Conservation (phyloP, 164 flowering plant genomes). For the Taxillus chinensis region DNA sequence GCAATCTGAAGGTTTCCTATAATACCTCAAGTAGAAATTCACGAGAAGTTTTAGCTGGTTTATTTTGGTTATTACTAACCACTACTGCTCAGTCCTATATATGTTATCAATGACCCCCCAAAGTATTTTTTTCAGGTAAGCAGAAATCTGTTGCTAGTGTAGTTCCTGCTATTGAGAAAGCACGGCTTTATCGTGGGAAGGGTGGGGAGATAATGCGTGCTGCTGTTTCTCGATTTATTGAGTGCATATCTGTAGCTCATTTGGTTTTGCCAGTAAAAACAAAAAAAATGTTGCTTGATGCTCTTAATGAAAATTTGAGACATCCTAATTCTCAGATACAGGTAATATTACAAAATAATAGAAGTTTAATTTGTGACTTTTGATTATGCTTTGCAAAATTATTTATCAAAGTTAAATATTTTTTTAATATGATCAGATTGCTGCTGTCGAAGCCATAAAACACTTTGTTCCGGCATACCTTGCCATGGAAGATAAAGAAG, state of each 20-base stretch:
- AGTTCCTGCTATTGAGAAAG: conserved; percentile 96
- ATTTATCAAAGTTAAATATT: conserved; percentile 1
- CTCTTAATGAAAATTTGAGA: conserved; percentile 73
- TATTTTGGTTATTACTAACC: too few relatives aligned
- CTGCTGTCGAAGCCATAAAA: conserved; percentile 78
- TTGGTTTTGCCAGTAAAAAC: conserved; percentile 48
- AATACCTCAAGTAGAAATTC: too few relatives aligned
- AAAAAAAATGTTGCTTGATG: conserved; percentile 60
- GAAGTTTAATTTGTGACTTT: background rate
- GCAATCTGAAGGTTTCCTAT: too few relatives aligned
- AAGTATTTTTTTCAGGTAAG: conserved; percentile 35
- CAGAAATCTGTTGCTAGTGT: conserved; percentile 61
- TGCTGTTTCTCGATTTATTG: conserved; percentile 82
- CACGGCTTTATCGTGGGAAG: conserved; percentile 96
- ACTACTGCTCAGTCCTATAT: background rate
- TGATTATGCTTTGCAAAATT: background rate
- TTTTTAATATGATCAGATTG: conserved; percentile 30
- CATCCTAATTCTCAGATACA: conserved; percentile 96
- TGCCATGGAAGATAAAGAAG: conserved; percentile 16
- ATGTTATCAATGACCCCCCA: background rate
- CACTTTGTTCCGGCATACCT: conserved; percentile 54
- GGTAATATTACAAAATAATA: conserved; percentile 23
- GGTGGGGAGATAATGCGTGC: conserved; percentile 98
- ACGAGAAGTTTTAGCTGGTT: too few relatives aligned
- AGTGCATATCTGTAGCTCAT: conserved; percentile 51